These are phyloP conservation scores for Plasmopara halstedii DNA, from an alignment of 352 stramenopile species.

Conservation along the genomic window DNA sequence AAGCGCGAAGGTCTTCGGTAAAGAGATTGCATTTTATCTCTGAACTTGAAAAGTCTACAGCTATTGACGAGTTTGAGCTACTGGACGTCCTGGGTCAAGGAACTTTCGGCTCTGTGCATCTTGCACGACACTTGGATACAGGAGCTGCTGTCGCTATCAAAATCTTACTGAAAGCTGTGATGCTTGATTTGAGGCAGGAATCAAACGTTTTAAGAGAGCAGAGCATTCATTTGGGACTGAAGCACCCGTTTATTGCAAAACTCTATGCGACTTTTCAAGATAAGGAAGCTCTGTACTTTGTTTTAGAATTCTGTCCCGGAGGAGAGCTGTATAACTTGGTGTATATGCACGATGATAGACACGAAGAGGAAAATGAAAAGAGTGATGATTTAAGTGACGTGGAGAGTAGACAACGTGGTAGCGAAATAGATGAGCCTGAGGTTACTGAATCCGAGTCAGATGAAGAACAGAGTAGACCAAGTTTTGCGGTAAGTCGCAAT, in stretches of 20 bases:
- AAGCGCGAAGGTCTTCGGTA: conserved; percentile 10
- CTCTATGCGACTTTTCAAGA: conserved; percentile 76
- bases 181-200: conserved; percentile 55
- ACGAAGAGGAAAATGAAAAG: conserved; percentile 17
- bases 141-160: conserved; percentile 58
- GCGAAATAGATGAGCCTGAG: conserved; percentile 14
- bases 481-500: conserved; percentile 16
- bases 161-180: conserved; percentile 30
- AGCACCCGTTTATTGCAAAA: conserved; percentile 47
- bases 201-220: conserved; percentile 65
- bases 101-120: conserved; percentile 61
- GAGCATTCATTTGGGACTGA: conserved; percentile 46
- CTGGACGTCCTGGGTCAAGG: conserved; percentile 55
- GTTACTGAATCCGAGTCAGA: conserved; percentile 37
- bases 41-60: conserved; percentile 19
- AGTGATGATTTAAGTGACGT: conserved; percentile 12
- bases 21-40: conserved; percentile 8
- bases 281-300: conserved; percentile 58
- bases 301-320: conserved; percentile 65
- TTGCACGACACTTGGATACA: conserved; percentile 49
- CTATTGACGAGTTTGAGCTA: conserved; percentile 47
- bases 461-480: conserved; percentile 22
- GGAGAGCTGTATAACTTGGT: conserved; percentile 87
- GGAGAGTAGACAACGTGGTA: conserved; percentile 7
- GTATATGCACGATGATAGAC: conserved; percentile 33